Percentiles rank a stretch among this genome's conserved stretches.
Evolutionary conservation across 768 basidiomycete genomes (phyloP).

Genomic region (Amanita rubescens): DNA sequence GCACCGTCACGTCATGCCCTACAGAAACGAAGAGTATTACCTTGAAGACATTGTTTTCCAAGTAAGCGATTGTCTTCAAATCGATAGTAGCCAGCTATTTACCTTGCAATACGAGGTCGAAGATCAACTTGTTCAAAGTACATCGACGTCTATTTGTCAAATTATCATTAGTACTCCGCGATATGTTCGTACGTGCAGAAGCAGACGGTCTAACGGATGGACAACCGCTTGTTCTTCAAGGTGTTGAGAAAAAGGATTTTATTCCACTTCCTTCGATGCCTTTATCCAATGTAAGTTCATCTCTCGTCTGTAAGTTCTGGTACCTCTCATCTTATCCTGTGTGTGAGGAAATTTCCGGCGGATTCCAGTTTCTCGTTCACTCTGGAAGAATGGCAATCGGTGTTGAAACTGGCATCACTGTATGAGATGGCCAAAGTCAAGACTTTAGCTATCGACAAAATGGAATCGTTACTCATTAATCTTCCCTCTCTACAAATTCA

Average conservation of each 20-base stretch:
- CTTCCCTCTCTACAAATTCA: conserved; percentile 21
- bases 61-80: too few species aligned
- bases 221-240: conserved; percentile 18
- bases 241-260: conserved; percentile 13
- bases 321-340: neutral
- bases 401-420: conserved; percentile 30
- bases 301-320: conserved; percentile 9
- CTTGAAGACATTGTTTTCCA: neutral
- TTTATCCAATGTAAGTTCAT: conserved; percentile 21
- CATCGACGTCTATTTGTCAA: conserved; percentile 20
- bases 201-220: conserved; percentile 21
- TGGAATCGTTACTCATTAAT: conserved; percentile 14
- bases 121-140: conserved; percentile 20
- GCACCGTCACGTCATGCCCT: too few species aligned
- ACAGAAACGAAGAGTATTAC: neutral
- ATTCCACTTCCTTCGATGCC: conserved; percentile 17
- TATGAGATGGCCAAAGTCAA: conserved; percentile 29
- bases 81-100: neutral
- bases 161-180: conserved; percentile 20
- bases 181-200: conserved; percentile 14
- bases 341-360: neutral
- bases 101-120: conserved; percentile 21
- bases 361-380: neutral
- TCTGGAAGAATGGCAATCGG: conserved; percentile 28
- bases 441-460: conserved; percentile 19